These are phyloP conservation scores for Coniochaeta sp. DNA, from an alignment of 2,329 filamentous ascomycete species.

Conservation along the genomic window DNA sequence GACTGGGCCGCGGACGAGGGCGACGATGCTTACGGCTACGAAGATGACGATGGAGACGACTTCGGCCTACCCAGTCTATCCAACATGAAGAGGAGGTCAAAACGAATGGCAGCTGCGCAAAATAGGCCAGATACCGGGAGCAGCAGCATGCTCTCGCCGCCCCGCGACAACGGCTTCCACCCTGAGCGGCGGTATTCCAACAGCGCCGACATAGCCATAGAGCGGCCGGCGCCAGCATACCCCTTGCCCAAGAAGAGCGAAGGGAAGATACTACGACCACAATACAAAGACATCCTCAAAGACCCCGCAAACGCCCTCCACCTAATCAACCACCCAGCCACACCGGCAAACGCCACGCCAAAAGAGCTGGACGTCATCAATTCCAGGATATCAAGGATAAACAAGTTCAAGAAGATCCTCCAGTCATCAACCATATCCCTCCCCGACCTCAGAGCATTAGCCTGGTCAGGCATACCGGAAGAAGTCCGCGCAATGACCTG, in stretches of 20 bases:
- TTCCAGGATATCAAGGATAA: conserved; percentile 85
- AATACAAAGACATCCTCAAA: conserved; percentile 93
- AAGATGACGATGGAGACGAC: conserved; percentile 87
- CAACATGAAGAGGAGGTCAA: conserved; percentile 74
- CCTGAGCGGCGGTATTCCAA: conserved; percentile 61
- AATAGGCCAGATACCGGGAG: conserved; percentile 21
- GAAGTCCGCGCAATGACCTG: conserved; percentile 99
- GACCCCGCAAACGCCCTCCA: conserved; percentile 91
- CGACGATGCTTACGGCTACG: conserved; percentile 71
- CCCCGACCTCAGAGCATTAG: conserved; percentile 72
- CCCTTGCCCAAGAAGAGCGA: conserved; percentile 84
- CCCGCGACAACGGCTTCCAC: conserved; percentile 25
- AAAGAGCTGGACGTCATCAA: conserved; percentile 85
- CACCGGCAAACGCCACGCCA: conserved; percentile 64
- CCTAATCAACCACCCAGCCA: conserved; percentile 79
- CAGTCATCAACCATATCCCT: conserved; percentile 87
- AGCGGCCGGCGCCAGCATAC: conserved; percentile 75
- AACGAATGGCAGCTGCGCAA: conserved; percentile 41
- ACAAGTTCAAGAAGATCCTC: conserved; percentile 95
- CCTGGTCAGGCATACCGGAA: conserved; percentile 91
- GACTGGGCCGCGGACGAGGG: conserved; percentile 72
- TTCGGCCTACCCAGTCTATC: conserved; percentile 91
- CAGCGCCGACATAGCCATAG: conserved; percentile 90
- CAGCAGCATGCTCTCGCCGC: conserved; percentile 25
- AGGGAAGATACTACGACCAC: conserved; percentile 90